phyloP scores from a whole-genome alignment of 495 filamentous ascomycete genomes.

The Tuber borchii region DNA sequence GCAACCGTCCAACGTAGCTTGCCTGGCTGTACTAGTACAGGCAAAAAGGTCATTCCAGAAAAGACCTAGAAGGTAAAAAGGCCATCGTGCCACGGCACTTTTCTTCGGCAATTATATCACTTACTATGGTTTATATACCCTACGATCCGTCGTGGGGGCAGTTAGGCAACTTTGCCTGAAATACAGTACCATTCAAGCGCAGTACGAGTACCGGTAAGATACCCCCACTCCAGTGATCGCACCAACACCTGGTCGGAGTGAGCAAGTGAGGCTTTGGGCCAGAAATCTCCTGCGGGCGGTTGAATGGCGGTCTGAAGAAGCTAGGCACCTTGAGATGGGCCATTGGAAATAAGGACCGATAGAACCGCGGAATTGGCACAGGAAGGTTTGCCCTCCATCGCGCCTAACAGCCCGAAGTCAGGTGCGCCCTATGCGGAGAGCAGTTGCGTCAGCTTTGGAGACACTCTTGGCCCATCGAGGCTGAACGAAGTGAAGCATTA shows the following conservation, averaged over 20 bases:
- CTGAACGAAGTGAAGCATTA: neutral
- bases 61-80: too few relatives aligned
- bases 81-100: too few relatives aligned
- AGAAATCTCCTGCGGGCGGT: neutral
- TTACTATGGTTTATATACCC: neutral
- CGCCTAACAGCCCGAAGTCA: neutral
- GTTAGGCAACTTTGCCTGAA: neutral
- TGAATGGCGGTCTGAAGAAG: neutral
- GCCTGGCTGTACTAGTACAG: too few relatives aligned
- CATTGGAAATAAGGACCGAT: neutral
- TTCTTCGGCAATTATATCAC: too few relatives aligned
- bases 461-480: neutral
- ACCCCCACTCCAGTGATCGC: neutral
- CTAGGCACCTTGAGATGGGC: neutral
- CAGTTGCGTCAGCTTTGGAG: neutral
- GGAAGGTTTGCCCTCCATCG: neutral
- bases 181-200: neutral
- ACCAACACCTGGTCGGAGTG: neutral
- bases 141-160: neutral
- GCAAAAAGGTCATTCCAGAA: too few relatives aligned
- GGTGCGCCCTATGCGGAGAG: neutral
- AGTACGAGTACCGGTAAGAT: neutral
- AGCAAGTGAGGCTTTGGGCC: neutral
- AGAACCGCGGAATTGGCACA: neutral
- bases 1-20: too few relatives aligned